phyloP scores from a whole-genome alignment of 176 grass and related monocot species.

The Carex pumila region DNA sequence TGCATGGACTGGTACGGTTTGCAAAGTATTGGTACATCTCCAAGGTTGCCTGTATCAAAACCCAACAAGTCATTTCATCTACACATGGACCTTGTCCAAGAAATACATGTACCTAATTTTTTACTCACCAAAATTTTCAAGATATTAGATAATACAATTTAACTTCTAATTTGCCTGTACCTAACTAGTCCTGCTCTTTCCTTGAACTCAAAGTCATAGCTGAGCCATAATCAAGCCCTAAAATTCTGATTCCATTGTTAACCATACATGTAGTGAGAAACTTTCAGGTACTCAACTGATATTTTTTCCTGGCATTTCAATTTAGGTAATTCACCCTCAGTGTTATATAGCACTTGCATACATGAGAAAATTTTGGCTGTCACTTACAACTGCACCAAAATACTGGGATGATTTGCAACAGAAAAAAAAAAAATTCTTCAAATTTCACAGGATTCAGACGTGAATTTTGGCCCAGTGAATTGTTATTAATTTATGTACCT shows the following conservation, averaged over 20 bases:
- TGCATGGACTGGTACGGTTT: slow-evolving; percentile 23
- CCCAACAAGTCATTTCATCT: not conserved
- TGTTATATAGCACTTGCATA: not conserved
- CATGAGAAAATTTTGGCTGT: not conserved
- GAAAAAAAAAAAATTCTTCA: not conserved
- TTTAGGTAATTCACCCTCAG: not conserved
- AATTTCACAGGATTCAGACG: not conserved
- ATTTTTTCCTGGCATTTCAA: not conserved
- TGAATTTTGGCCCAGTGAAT: not conserved
- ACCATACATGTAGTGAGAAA: not conserved
- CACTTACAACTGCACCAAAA: not conserved
- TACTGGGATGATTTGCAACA: not conserved
- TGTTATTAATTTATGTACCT: slow-evolving; percentile 10
- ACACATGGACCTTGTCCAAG: not conserved
- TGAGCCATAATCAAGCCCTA: not conserved
- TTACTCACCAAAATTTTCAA: not conserved
- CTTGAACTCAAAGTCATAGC: not conserved
- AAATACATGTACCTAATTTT: not conserved
- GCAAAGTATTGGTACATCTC: slow-evolving; percentile 32
- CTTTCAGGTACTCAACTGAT: not conserved
- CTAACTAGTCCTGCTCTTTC: not conserved
- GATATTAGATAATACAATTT: not conserved
- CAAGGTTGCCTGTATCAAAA: slow-evolving; percentile 17
- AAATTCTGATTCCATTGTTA: not conserved
- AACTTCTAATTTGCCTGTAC: not conserved